phyloP scores from a whole-genome alignment of 2,329 filamentous ascomycete species.

The Metarhizium sp. region DNA sequence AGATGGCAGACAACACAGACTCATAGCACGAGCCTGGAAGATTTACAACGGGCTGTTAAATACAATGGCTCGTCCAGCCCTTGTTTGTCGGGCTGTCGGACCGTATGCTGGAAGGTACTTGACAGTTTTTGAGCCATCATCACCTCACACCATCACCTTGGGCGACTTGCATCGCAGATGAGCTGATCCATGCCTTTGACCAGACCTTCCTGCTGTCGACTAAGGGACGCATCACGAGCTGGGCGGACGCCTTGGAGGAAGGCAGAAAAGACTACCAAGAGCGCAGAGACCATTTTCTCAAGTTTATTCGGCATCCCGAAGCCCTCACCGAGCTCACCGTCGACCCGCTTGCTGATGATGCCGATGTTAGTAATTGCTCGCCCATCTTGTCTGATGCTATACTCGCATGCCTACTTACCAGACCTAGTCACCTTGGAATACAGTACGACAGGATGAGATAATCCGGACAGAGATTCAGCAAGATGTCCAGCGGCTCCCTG shows the following conservation, averaged over 20 bases:
- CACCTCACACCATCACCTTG: background rate
- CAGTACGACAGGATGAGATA: constrained; percentile 73
- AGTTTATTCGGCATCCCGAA: constrained; percentile 76
- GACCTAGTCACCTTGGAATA: constrained; percentile 76
- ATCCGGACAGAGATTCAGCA: constrained; percentile 84
- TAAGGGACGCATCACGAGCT: constrained; percentile 52
- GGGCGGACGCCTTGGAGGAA: constrained; percentile 58
- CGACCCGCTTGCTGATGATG: constrained; percentile 82
- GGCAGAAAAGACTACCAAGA: constrained; percentile 66
- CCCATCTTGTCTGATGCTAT: background rate
- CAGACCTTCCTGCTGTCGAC: constrained; percentile 77
- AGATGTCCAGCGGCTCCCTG: constrained; percentile 88
- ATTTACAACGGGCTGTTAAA: constrained; percentile 56
- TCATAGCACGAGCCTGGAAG: constrained; percentile 46
- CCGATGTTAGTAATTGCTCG: constrained; percentile 33
- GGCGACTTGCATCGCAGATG: constrained; percentile 3
- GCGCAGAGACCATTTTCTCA: constrained; percentile 64
- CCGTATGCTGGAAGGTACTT: constrained; percentile 81
- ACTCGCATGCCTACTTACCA: background rate
- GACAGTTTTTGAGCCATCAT: background rate
- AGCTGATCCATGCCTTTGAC: constrained; percentile 6
- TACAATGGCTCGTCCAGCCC: constrained; percentile 49
- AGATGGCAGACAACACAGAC: constrained; percentile 59
- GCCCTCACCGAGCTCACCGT: constrained; percentile 59
- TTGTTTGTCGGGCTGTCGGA: constrained; percentile 66